These are phyloP conservation scores for Quercus parvula DNA, from an alignment of 306 rosid species.

Conservation along the genomic window DNA sequence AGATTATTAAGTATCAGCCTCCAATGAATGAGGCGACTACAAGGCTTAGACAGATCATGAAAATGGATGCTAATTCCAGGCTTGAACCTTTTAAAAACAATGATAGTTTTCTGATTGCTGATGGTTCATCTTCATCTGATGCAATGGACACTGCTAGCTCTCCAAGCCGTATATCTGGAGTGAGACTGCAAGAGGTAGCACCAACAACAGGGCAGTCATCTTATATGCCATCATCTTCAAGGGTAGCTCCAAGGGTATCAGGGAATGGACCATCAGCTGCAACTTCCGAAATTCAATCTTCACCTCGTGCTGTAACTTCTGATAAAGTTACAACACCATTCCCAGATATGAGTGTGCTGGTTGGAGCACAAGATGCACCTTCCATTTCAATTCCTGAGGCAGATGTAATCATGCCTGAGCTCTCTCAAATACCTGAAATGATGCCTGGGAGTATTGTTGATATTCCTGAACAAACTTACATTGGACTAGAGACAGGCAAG, in stretches of 20 bases:
- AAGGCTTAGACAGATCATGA: constrained; percentile 78
- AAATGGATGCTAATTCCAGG: constrained; percentile 53
- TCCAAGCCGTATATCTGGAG: constrained; percentile 59
- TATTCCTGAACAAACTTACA: constrained; percentile 46
- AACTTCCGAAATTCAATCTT: constrained; percentile 48
- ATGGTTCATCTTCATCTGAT: constrained; percentile 47
- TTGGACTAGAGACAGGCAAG: constrained; percentile 40
- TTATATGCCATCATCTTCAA: constrained; percentile 30
- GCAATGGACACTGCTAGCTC: constrained; percentile 60
- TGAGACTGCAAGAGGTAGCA: constrained; percentile 79
- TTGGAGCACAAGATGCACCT: constrained; percentile 39
- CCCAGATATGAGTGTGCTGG: constrained; percentile 39
- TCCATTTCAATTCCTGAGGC: constrained; percentile 46
- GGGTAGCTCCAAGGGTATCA: constrained; percentile 34
- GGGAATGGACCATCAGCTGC: constrained; percentile 33
- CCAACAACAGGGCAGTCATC: constrained; percentile 55
- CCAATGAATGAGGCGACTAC: constrained; percentile 70
- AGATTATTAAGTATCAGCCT: constrained; percentile 83
- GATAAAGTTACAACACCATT: constrained; percentile 34
- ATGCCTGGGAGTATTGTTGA: constrained; percentile 41
- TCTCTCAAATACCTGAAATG: constrained; percentile 53
- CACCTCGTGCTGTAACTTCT: constrained; percentile 42
- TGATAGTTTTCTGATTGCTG: constrained; percentile 58
- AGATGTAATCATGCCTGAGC: constrained; percentile 62
- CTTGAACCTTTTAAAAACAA: constrained; percentile 46